Conservation (phyloP, 768 basidiomycete species). For the Russula brevipes region DNA sequence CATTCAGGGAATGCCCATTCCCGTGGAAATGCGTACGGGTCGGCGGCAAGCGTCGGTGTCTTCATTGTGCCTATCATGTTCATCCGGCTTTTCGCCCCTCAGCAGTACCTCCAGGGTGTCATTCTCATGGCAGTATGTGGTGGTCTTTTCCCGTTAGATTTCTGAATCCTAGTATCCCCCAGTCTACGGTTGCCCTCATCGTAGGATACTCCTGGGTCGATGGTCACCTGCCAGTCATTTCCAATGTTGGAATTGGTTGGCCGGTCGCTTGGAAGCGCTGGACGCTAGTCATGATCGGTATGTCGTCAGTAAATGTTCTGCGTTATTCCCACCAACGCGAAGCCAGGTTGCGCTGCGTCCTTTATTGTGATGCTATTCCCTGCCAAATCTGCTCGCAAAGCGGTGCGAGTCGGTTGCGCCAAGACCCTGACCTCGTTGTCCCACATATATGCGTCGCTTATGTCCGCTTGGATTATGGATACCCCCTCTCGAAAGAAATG, state of each 20-base stretch:
- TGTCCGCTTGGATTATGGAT: constrained; percentile 39
- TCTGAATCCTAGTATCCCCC: background rate
- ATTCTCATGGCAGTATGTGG: constrained; percentile 37
- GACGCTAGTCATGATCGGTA: constrained; percentile 47
- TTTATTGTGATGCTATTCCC: constrained; percentile 54
- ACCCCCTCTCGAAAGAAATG: constrained; percentile 17
- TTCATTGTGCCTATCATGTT: constrained; percentile 46
- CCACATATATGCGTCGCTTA: constrained; percentile 40
- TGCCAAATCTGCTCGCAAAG: constrained; percentile 44
- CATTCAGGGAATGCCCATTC: constrained; percentile 39
- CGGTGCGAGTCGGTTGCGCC: constrained; percentile 43
- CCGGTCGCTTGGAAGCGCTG: constrained; percentile 48
- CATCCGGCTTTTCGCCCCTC: constrained; percentile 44
- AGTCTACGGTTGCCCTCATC: constrained; percentile 43
- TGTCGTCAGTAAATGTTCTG: constrained; percentile 15
- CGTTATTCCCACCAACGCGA: constrained; percentile 13
- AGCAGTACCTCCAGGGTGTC: constrained; percentile 35
- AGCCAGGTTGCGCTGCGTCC: constrained; percentile 42
- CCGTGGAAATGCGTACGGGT: constrained; percentile 50
- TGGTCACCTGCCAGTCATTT: constrained; percentile 41
- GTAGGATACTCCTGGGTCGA: constrained; percentile 58
- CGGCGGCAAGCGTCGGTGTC: constrained; percentile 45
- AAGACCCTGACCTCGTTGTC: constrained; percentile 38
- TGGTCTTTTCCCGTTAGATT: background rate
- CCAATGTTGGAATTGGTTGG: constrained; percentile 50